Base-by-base conservation (phyloP, 805 yeast genomes). In the Spathaspora gorwiae region DNA sequence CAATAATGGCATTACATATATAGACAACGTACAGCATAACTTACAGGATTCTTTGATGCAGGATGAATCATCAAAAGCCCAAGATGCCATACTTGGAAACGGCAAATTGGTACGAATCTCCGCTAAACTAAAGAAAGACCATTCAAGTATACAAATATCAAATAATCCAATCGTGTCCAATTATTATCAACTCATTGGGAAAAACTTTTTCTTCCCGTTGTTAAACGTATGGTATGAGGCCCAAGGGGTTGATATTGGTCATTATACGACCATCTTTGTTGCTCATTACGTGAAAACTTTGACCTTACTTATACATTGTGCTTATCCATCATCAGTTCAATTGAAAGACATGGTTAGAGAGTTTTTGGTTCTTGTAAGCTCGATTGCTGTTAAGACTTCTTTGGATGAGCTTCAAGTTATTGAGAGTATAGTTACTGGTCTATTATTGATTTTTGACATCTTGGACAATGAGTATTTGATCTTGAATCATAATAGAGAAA, bases 221-320 rank as follows among this genome's bases (percentile, higher is more conserved):
- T 55, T 75, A 0, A 68, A 72, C 6, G 64, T 75, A 1, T 82
- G 84, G 83, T 56, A 68, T 37, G 76, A 73, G 44, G 69, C 69
- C 19, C 73, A 66, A 33, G 78, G 72, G 7, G 70, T 75, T 35
- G 64, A 66, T 36, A 62, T 78, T 33, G 85, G 87, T 0, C 72
- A 67, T 35, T 79, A 79, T 53, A 75, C 85, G 0, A 71, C 77
- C 1, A 53, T 83, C 1, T 60, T 84, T 15, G 67, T 70, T 32
- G 71, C 79, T 0, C 90, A 85, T 56, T 84, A 72, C 58, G 52
- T 85, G 39, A 74, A 78, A 44, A 81, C 87, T 0, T 55, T 85
- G 44, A 71, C 80, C 0, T 54, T 84, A n/a, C 53, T 85, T 2
- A 57, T 83, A 15, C 79, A 78, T 43, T 66, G 80, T 41, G 80